phyloP scores from a whole-genome alignment of 768 basidiomycete genomes.

The Tylopilus plumbeoviolaceoides region DNA sequence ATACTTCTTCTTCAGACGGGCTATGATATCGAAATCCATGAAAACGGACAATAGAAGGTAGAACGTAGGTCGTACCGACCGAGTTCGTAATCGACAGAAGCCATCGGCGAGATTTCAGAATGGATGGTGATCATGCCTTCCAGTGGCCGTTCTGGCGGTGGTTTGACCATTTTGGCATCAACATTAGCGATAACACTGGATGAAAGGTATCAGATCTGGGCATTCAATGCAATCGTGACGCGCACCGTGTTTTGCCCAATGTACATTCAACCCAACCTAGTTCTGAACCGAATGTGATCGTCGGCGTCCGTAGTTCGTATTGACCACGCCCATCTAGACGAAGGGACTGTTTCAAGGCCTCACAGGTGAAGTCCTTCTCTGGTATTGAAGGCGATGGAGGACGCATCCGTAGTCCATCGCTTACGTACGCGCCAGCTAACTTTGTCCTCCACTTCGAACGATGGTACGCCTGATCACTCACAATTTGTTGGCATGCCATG shows the following conservation, averaged over 20 bases:
- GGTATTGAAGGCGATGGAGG: slow-evolving; percentile 85
- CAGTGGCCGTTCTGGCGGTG: slow-evolving; percentile 82
- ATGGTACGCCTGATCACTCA: slow-evolving; percentile 97
- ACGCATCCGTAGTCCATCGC: slow-evolving; percentile 35
- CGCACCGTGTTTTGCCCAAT: slow-evolving; percentile 30
- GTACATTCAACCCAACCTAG: slow-evolving; percentile 23
- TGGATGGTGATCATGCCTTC: slow-evolving; percentile 88
- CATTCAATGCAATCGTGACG: not conserved
- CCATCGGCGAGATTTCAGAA: slow-evolving; percentile 98
- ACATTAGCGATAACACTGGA: slow-evolving; percentile 78
- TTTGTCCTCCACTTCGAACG: not conserved
- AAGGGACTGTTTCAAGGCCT: slow-evolving; percentile 73
- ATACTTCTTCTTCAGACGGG: slow-evolving; percentile 60
- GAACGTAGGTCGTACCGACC: slow-evolving; percentile 66
- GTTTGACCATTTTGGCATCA: slow-evolving; percentile 81
- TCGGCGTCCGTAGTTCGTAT: slow-evolving; percentile 62
- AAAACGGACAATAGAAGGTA: slow-evolving; percentile 4
- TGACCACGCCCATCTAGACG: slow-evolving; percentile 76
- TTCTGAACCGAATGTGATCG: slow-evolving; percentile 46
- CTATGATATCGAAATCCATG: slow-evolving; percentile 36
- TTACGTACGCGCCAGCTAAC: slow-evolving; percentile 10
- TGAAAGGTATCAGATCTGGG: not conserved
- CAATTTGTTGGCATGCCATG: slow-evolving; percentile 93
- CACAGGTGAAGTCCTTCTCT: slow-evolving; percentile 76
- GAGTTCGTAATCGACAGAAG: slow-evolving; percentile 86